Evolutionary conservation across 1,139 yeast species (phyloP), one percentile per base, ranked within the genome.

Genomic region (Kazachstania sp.): DNA sequence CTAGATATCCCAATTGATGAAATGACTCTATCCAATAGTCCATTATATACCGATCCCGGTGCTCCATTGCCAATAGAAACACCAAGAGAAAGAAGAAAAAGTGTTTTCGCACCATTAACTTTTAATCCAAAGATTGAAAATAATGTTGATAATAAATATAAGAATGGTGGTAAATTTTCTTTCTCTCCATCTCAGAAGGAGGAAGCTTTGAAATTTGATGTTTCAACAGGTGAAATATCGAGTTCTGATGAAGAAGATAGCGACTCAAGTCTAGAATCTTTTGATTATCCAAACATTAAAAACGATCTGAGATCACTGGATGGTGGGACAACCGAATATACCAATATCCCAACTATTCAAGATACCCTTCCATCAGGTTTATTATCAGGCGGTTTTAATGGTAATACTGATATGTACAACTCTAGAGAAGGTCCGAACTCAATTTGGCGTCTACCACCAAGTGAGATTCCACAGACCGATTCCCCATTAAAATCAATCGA

Each of bases 121-220:
- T 87, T 87, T 66, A 85, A 86, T 56, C 94, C 95, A 0, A 75
- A 81, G 34, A 86, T 86, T 45, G 80, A 80, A 51, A 77, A 79
- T 45, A 80, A 78, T 51, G 81, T 87, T 28, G 95, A 87, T 61
- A 80, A 85, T 48, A 87, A 87, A 58, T 87, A 87, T 57, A 83
- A 86, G 7, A 77, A 77, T 56, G 96, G 96, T 6, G 96, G 96
- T 2, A 83, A 86, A 58, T 87, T 83, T 58, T 86, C 81, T 3
- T 49, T 64, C 12, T 60, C 61, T 31, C 63, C 65, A 7, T 47
- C 52, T 13, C 58, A 57, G 39, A 59, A 52, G 28, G 66, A 63
- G 16, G 67, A 60, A 42, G 55, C 66, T 4, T 41, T 61, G 28
- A 57, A 61, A 41, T 62, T 59, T 54, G 62, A 60, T 45, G 49